Conservation (phyloP, 129 eudicot species). For the Pulicaria dysenterica region DNA sequence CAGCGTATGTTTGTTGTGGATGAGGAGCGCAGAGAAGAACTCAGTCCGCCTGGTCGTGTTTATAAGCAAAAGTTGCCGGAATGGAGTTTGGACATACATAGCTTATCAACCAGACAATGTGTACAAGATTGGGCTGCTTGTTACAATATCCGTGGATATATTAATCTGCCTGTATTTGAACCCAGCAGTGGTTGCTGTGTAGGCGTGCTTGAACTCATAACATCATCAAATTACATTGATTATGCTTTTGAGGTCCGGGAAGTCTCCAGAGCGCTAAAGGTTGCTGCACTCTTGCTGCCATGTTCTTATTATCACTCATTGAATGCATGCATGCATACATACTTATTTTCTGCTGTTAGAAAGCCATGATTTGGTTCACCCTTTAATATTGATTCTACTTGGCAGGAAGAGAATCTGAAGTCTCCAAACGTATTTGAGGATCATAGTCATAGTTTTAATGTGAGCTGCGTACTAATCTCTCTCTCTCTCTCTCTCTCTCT, state of each 20-base stretch:
- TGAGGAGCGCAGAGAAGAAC: neutral
- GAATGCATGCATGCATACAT: too few species aligned
- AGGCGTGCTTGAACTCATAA: constrained; percentile 10
- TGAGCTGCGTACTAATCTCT: constrained; percentile 1
- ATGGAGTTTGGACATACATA: constrained; percentile 13
- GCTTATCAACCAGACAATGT: constrained; percentile 5
- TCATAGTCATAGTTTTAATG: neutral
- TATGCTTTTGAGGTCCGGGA: constrained; percentile 17
- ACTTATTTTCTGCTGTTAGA: neutral
- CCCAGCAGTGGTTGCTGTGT: constrained; percentile 4
- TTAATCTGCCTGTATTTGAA: constrained; percentile 15
- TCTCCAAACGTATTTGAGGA: constrained; percentile 15
- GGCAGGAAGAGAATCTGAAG: constrained; percentile 14
- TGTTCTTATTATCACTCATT: neutral
- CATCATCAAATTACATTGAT: constrained; percentile 17
- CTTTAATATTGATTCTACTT: neutral
- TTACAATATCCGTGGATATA: constrained; percentile 4
- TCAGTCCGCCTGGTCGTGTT: constrained; percentile 23
- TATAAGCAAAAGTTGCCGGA: constrained; percentile 16
- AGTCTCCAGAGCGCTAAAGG: constrained; percentile 17
- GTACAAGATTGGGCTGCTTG: neutral
- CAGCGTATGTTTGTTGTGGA: constrained; percentile 10
- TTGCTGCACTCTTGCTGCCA: neutral
- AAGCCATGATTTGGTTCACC: neutral
- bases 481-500: neutral